Base-by-base conservation (phyloP, 2,329 filamentous ascomycete genomes). In the Passalora sequoiae region DNA sequence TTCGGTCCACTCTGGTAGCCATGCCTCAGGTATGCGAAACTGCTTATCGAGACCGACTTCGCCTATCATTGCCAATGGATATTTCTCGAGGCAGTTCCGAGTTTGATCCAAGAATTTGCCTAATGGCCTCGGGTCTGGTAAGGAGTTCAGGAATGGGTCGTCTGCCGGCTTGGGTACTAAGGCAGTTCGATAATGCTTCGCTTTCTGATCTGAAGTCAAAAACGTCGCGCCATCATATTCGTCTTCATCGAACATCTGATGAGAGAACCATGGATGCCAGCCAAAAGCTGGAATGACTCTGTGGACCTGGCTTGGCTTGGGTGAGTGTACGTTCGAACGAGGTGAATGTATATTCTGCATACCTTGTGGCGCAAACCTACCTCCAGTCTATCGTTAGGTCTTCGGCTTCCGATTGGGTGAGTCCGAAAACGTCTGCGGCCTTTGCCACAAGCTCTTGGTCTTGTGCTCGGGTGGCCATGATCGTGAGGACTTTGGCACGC, bases 251-350 rank as follows among this genome's bases (percentile, higher is more conserved):
- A 81, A 87, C 56, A 92, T 74, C 52, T 86, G 81, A 62, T 91
- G 73, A 1, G 85, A 84, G 64, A 89, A 91, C 86, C 86, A 92
- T 1, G 86, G 86, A 61, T 92, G 86, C 84, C 86, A 89, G 15
- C 86, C 86, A 65, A 89, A 91, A n/a, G 81, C 80, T 0, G 86
- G 84, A 3, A 91, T 56, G 19, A 83, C 64, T 44, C 69, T 71
- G 48, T 70, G 66, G 31, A 66, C 51, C 38, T 58, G 47, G 15
- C 47, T 53, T 37, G 33, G 31, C 16, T 12, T 33, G 2, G 2
- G 17, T 27, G 46, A 30, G 44, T 31, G 16, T 33, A 7, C 17
- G 30, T 19, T 19, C 20, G 4, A 8, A 13, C n/a, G 28, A 16
- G 17, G 9, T 3, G 30, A 6, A 15, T 19, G n/a, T 9, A 31